These are phyloP conservation scores for Thelonectria olida DNA, from an alignment of 2,329 filamentous ascomycete species.

Conservation along the genomic window DNA sequence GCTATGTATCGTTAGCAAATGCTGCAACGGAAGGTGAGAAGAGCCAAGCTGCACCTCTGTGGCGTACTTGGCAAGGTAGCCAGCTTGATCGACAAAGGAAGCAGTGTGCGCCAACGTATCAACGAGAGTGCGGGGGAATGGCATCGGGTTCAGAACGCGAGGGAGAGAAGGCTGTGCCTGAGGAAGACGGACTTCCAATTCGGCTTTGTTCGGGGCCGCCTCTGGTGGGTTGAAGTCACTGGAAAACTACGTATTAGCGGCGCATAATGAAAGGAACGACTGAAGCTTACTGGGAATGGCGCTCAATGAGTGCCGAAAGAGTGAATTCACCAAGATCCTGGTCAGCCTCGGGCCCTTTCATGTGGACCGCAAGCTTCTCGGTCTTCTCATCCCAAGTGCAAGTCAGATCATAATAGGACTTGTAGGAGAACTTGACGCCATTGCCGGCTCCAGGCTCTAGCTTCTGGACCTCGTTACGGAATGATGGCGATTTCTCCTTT, in stretches of 20 bases:
- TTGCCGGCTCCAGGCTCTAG: neutral
- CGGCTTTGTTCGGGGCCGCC: neutral
- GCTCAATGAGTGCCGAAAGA: slow-evolving; percentile 21
- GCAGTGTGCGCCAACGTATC: slow-evolving; percentile 24
- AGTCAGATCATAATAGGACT: slow-evolving; percentile 22
- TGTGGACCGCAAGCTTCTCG: slow-evolving; percentile 14
- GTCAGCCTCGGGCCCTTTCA: neutral
- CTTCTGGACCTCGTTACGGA: slow-evolving; percentile 12
- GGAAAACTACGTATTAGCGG: neutral
- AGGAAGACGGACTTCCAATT: slow-evolving; percentile 25
- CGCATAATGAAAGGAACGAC: accelerated
- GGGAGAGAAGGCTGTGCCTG: slow-evolving; percentile 21
- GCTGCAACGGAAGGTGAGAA: too few species aligned
- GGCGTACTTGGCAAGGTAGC: slow-evolving; percentile 32
- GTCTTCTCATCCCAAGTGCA: slow-evolving; percentile 27
- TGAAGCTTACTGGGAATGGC: slow-evolving; percentile 22
- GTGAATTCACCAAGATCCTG: slow-evolving; percentile 15
- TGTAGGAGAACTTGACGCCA: slow-evolving; percentile 21
- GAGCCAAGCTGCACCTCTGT: slow-evolving; percentile 11
- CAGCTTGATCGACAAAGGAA: slow-evolving; percentile 27
- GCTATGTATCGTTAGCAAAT: neutral
- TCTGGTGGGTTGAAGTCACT: slow-evolving; percentile 19
- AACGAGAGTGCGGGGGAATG: slow-evolving; percentile 23
- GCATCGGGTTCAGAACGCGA: slow-evolving; percentile 12
- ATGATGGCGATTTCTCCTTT: slow-evolving; percentile 9